A percentile compares a stretch with the other conserved stretches of the same genome.
These are phyloP conservation scores for Triticum dicoccoides DNA, from an alignment of 176 grass and related monocot genomes.

Conservation along the genomic window DNA sequence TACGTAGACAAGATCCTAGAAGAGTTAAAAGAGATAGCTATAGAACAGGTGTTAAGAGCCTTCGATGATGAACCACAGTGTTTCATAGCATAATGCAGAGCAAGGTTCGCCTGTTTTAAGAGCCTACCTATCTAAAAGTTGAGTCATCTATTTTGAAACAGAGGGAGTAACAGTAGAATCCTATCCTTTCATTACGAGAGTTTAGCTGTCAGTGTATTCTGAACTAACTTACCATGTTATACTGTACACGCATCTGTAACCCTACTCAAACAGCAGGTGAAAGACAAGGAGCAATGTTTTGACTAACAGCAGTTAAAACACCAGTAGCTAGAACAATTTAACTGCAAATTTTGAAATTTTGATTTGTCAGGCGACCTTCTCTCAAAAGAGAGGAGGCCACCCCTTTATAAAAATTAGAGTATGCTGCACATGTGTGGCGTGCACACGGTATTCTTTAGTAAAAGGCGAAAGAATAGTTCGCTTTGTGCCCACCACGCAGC, in stretches of 20 bases:
- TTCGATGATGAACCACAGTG: background rate
- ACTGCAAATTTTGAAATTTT: background rate
- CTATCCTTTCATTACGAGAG: too few relatives aligned
- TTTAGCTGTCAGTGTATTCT: too few relatives aligned
- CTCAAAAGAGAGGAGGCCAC: background rate
- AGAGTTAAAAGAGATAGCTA: background rate
- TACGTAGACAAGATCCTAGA: background rate
- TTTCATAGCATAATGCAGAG: background rate
- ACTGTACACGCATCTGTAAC: too few relatives aligned
- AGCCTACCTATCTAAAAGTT: too few relatives aligned
- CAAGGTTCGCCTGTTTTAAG: too few relatives aligned
- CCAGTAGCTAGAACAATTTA: too few relatives aligned
- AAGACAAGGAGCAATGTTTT: too few relatives aligned
- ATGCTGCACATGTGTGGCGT: background rate
- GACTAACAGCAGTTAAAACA: too few relatives aligned
- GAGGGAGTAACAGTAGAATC: too few relatives aligned
- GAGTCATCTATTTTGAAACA: too few relatives aligned
- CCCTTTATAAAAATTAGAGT: background rate
- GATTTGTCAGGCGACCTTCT: background rate
- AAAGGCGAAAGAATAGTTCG: conserved; percentile 86
- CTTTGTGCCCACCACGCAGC: conserved; percentile 57
- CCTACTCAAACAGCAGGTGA: too few relatives aligned
- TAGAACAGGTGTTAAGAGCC: background rate
- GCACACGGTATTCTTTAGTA: conserved; percentile 76
- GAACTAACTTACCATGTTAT: too few relatives aligned